These are phyloP conservation scores for Gossypium turneri DNA, from an alignment of 345 rosid species.

Conservation along the genomic window DNA sequence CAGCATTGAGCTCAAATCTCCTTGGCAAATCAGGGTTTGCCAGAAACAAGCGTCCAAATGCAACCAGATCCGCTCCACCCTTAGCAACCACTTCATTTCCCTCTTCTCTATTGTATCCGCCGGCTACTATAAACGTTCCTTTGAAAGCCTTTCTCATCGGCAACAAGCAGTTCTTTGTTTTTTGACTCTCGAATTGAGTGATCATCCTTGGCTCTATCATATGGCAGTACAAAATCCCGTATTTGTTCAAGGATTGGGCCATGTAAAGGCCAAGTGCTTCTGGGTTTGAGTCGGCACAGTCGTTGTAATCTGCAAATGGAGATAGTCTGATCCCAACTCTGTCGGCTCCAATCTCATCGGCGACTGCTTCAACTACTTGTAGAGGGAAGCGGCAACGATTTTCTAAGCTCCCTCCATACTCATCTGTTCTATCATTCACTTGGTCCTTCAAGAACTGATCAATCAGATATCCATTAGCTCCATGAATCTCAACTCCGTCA, in stretches of 20 bases:
- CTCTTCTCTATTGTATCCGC: conserved; percentile 35
- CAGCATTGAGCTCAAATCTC: conserved; percentile 12
- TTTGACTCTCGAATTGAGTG: conserved; percentile 20
- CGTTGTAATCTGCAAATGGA: conserved; percentile 9
- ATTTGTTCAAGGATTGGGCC: conserved; percentile 5
- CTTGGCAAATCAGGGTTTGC: conserved; percentile 17
- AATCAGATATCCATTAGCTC: conserved; percentile 30
- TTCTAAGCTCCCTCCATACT: conserved; percentile 14
- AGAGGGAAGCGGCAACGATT: conserved; percentile 17
- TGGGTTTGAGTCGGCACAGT: conserved; percentile 7
- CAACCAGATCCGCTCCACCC: conserved; percentile 32
- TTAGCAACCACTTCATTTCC: conserved; percentile 28
- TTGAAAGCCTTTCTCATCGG: conserved; percentile 37
- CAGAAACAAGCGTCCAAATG: conserved; percentile 14
- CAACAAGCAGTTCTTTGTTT: conserved; percentile 19
- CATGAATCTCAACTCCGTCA: conserved; percentile 30
- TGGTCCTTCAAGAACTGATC: conserved; percentile 56
- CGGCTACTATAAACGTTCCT: conserved; percentile 38
- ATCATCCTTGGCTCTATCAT: conserved; percentile 45
- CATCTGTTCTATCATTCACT: conserved; percentile 12
- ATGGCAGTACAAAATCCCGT: conserved; percentile 33
- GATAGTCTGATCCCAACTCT: conserved; percentile 24
- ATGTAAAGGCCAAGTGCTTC: conserved; percentile 16
- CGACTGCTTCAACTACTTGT: conserved; percentile 9
- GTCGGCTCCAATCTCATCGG: conserved; percentile 18